phyloP scores from a whole-genome alignment of 106 monocot genomes.

The Dendrobium officinale region DNA sequence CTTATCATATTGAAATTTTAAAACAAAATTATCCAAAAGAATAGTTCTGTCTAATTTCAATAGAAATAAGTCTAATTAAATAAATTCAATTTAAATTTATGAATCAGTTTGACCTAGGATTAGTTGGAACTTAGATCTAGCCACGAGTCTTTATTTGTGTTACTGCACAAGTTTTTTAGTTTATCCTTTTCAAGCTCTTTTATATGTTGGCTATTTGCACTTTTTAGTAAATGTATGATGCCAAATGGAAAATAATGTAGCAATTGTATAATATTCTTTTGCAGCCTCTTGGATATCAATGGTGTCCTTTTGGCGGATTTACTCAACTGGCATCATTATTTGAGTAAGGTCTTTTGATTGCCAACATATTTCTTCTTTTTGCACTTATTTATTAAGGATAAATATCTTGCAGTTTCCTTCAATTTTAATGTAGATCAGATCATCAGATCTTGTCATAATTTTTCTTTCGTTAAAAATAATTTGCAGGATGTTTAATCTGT shows the following conservation, averaged over 20 bases:
- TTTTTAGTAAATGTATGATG: neutral
- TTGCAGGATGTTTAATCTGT: neutral
- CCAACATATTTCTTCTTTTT: neutral
- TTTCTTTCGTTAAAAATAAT: neutral
- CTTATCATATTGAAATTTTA: too few species aligned
- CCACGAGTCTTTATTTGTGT: neutral
- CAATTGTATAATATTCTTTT: constrained; percentile 8
- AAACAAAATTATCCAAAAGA: too few species aligned
- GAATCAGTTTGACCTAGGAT: neutral
- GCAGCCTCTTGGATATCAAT: constrained; percentile 26
- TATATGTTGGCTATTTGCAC: neutral
- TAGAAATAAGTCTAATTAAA: neutral
- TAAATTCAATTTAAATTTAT: neutral
- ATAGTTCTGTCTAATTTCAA: neutral
- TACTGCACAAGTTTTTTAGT: neutral
- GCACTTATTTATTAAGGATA: neutral
- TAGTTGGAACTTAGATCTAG: neutral
- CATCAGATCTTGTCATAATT: neutral
- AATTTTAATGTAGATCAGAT: neutral
- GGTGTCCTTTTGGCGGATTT: constrained; percentile 26
- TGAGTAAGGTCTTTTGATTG: constrained; percentile 12
- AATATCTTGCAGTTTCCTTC: neutral
- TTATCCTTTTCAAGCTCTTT: neutral
- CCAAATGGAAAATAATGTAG: neutral
- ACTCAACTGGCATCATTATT: constrained; percentile 22